These are phyloP conservation scores for Ustilago vetiveriae DNA, from an alignment of 1,284 basidiomycete species.

Conservation along the genomic window DNA sequence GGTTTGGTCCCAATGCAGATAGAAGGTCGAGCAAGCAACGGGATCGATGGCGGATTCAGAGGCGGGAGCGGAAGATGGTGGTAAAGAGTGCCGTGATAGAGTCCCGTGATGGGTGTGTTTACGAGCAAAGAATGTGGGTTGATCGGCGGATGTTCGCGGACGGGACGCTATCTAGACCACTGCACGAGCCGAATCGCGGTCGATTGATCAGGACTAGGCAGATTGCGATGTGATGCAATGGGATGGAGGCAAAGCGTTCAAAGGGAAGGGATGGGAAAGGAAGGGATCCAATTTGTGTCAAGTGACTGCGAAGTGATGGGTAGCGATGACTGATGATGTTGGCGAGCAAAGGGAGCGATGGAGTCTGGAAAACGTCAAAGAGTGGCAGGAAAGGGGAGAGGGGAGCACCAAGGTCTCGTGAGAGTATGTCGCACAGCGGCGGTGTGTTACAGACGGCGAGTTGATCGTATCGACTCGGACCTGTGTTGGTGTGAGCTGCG, in stretches of 20 bases:
- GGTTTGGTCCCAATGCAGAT: no score
- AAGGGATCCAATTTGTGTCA: no score
- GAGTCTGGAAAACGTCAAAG: no score
- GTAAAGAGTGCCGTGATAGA: no score
- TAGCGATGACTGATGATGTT: neutral
- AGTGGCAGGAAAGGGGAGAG: neutral
- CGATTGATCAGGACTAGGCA: neutral
- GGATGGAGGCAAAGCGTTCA: neutral
- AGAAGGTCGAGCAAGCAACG: no score
- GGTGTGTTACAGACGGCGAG: no score
- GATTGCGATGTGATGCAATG: neutral
- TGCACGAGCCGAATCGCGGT: neutral
- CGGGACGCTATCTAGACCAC: no score
- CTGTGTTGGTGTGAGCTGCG: neutral
- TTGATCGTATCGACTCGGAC: no score
- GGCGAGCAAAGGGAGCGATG: neutral
- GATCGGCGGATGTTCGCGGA: neutral
- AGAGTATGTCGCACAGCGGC: no score
- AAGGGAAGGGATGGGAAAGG: neutral
- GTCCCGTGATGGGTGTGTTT: slow-evolving; percentile 2
- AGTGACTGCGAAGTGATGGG: neutral
- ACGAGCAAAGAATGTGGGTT: slow-evolving; percentile 7
- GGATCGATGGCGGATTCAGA: no score
- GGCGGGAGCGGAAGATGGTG: neutral
- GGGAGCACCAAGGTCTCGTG: neutral